Percentiles rank a stretch among this genome's conserved stretches.
These are phyloP conservation scores for Luzula sylvatica DNA, from an alignment of 176 grass and related monocot species.

Conservation along the genomic window DNA sequence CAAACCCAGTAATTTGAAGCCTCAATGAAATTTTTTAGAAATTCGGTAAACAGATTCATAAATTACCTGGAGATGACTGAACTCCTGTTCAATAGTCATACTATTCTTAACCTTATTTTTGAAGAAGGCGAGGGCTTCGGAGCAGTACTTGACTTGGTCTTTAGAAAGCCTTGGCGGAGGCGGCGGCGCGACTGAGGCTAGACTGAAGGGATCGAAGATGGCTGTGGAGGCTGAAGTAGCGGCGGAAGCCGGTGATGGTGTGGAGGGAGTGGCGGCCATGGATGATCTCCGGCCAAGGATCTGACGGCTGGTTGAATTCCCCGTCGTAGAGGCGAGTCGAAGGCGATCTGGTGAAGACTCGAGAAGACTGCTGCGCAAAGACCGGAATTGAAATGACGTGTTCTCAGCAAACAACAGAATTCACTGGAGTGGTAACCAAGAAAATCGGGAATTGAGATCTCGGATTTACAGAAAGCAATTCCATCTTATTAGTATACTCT, in stretches of 20 bases:
- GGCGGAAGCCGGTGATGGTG: not conserved
- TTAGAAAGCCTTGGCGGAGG: constrained; percentile 4
- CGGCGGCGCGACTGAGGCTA: constrained; percentile 1
- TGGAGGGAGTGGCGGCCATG: constrained; percentile 25
- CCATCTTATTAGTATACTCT: too few relatives aligned
- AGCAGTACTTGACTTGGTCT: constrained; percentile 33
- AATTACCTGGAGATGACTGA: constrained; percentile 40
- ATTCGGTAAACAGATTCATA: not conserved
- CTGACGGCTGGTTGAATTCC: constrained; percentile 24
- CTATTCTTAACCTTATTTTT: constrained; percentile 34
- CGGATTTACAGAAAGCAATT: too few relatives aligned
- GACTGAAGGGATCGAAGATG: constrained; percentile 19
- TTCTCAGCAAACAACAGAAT: too few relatives aligned
- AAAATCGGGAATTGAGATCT: too few relatives aligned
- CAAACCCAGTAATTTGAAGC: too few relatives aligned
- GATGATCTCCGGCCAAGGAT: constrained; percentile 15
- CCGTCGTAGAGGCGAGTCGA: constrained; percentile 31
- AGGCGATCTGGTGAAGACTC: not conserved
- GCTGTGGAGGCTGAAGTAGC: constrained; percentile 8
- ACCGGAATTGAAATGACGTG: too few relatives aligned
- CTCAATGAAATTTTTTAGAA: not conserved
- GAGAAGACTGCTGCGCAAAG: too few relatives aligned
- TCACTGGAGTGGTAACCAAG: too few relatives aligned
- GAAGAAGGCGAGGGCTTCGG: constrained; percentile 38
- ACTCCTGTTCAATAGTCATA: constrained; percentile 31